Conservation (phyloP, 805 yeast species). For the Sungouiella thailandica region DNA sequence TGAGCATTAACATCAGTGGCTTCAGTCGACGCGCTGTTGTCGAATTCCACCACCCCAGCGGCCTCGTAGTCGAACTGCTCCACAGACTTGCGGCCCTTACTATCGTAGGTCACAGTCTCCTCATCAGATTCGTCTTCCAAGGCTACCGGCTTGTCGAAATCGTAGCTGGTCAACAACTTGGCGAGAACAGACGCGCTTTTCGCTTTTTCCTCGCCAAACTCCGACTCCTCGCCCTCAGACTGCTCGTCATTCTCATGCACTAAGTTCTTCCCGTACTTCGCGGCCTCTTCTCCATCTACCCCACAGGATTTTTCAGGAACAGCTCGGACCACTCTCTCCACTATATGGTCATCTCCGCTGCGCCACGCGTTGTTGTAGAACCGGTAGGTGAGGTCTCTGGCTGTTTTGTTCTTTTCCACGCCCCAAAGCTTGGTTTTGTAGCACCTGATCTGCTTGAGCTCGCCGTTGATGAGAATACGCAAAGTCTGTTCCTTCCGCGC, state of each 20-base stretch:
- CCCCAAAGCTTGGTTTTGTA: conserved; percentile 91
- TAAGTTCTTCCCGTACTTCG: conserved; percentile 18
- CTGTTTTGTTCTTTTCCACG: conserved; percentile 58
- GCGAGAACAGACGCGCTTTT: conserved; percentile 45
- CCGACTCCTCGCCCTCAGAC: background rate
- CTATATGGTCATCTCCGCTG: conserved; percentile 72
- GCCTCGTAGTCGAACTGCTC: conserved; percentile 31
- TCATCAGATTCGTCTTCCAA: conserved; percentile 31
- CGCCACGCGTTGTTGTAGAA: conserved; percentile 70
- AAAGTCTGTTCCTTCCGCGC: conserved; percentile 50
- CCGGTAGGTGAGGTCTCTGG: conserved; percentile 57
- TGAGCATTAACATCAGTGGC: conserved; percentile 3
- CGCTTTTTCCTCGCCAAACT: conserved; percentile 1
- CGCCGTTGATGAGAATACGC: conserved; percentile 58
- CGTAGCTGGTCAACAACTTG: conserved; percentile 41
- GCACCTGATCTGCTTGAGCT: conserved; percentile 50
- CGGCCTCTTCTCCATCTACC: conserved; percentile 21
- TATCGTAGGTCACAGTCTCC: conserved; percentile 41
- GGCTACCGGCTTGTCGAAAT: conserved; percentile 49
- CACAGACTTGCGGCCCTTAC: conserved; percentile 34
- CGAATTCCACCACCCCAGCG: conserved; percentile 20
- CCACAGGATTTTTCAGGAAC: conserved; percentile 16
- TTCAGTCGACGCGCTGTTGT: conserved; percentile 16
- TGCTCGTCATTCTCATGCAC: background rate
- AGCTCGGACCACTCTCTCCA: conserved; percentile 47